Evolutionary conservation across 2,329 filamentous ascomycete genomes (phyloP), one percentile per base, ranked within the genome.

Genomic region (Cladosporium austrohemisphaericum): DNA sequence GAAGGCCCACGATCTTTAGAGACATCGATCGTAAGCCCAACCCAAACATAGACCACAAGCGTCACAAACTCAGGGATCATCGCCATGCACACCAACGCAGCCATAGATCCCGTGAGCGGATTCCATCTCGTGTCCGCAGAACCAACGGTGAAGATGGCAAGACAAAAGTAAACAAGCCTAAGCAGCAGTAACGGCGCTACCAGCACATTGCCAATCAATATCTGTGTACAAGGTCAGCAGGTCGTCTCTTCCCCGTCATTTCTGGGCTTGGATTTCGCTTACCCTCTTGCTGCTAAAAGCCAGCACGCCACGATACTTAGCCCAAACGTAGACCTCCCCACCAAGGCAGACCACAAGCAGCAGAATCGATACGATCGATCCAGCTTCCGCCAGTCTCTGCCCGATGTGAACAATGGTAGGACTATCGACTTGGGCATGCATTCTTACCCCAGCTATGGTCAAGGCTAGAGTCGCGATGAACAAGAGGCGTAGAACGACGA

Each of bases 21-120:
- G 5, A n/a, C 7, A 16, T 28, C 23, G 6, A 37, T 28, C n/a
- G 20, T 26, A 7, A 19, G 20, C n/a, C 32, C 32, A 23, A 46
- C 43, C 31, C 31, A 46, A 14, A 35, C 16, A 5, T 22, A 46
- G 8, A 46, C 20, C 4, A 37, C 11, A 13, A 29, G 9, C 5
- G 32, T 33, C 8, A 28, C 10, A 14, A 36, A 46, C 22, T 46
- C 43, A 5, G 43, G 43, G 10, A 46, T 13, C 9, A 46, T 8
- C 4, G 32, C 43, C 43, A 46, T 37, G 43, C 32, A 46, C 4
- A 37, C 43, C 32, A 46, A 29, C 9, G 43, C 43, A 14, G 43
- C 23, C 16, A 20, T n/a, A 2, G 32, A 46, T 3, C 43, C 32
- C 10, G 22, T 20, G 5, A 46, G 4, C 13, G 43, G 43, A 35